Evolutionary conservation across 805 yeast species (phyloP), one percentile per base, ranked within the genome.

Genomic region (Wickerhamomyces ciferrii): DNA sequence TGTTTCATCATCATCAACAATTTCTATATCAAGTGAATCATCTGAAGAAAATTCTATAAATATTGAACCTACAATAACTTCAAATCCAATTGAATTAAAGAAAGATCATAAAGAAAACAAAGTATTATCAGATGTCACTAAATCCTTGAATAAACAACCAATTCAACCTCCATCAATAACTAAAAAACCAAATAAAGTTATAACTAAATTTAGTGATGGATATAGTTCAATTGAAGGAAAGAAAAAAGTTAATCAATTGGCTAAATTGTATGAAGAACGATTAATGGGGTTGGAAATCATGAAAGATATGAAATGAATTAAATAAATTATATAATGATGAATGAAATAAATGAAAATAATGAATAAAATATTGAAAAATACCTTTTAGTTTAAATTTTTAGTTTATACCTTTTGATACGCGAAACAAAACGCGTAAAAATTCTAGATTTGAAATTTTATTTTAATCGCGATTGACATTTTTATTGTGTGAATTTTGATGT

Each of bases 191-290:
- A 37, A 40, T 11, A 50, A 51, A 31, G 49, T 50, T 1, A 32
- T 49, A 7, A 21, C 53, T n/a, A 58, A 55, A 44, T 59, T 59
- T 27, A 53, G 60, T 24, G 61, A 58, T 13, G 60, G 61, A 1
- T 64, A 63, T 40, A 63, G 65, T 27, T 62, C 71, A 1, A 54
- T 59, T 13, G 61, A 64, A 39, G 68, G 71, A 6, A 63, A 68
- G 13, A 69, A 76, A 44, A 79, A 78, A 61, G 88, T 83, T 1
- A 77, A 81, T 13, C 81, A 77, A 55, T 65, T 83, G 48, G 84
- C 88, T 2, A 75, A 72, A 48, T 61, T 83, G 36, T 83, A 78
- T 52, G 90, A 83, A 56, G 87, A 83, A 56, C 67, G 84, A 52
- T 45, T 70, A 6, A 65, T 58, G 50, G 73, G 73, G 15, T 50